Base-by-base conservation (phyloP, 345 rosid genomes). In the Turnera subulata region DNA sequence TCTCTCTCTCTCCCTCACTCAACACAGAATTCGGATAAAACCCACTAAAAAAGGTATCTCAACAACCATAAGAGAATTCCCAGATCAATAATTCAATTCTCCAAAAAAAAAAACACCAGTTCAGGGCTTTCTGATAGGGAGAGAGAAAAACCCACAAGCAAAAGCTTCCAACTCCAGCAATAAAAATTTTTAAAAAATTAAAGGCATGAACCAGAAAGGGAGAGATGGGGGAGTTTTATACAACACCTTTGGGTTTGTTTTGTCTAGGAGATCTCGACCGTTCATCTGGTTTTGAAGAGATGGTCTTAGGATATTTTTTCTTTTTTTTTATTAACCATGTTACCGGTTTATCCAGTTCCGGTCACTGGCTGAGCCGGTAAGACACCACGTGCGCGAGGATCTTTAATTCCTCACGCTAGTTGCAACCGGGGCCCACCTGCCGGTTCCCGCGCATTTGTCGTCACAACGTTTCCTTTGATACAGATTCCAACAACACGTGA, bases 361-460 rank as follows among this genome's bases (percentile, higher is more conserved):
- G 23, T 3, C 46, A 79, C 88, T 23, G 77, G 71, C 14, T 54
- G 17, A 1, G 32, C 73, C 78, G 38, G 85, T 81, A 50, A 18
- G 46, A 8, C 13, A 73, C 44, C 88, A 88, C 89, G 89, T 88
- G 85, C 82, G 69, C 6, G 26, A n/a, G n/a, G 59, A 46, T n/a
- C 22, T 11, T 56, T 24, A 39, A 23, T 38, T 46, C 51, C 40
- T 56, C 63, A 20, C 59, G 43, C 53, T 17, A 55, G 35, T 56
- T 49, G 62, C 56, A 5, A 17, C 23, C n/a, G 42, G 32, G 14
- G 35, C 62, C 59, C 72, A 61, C 50, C 26, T 66, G 78, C 57
- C 55, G 62, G 70, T 45, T 46, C 35, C 4, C 8, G 8, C n/a
- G 8, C 35, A 29, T 29, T 29, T 29, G 8, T 29, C 5, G n/a